Evolutionary conservation across 768 basidiomycete species (phyloP).

Genomic region (Tylopilus cervinicoccineus): DNA sequence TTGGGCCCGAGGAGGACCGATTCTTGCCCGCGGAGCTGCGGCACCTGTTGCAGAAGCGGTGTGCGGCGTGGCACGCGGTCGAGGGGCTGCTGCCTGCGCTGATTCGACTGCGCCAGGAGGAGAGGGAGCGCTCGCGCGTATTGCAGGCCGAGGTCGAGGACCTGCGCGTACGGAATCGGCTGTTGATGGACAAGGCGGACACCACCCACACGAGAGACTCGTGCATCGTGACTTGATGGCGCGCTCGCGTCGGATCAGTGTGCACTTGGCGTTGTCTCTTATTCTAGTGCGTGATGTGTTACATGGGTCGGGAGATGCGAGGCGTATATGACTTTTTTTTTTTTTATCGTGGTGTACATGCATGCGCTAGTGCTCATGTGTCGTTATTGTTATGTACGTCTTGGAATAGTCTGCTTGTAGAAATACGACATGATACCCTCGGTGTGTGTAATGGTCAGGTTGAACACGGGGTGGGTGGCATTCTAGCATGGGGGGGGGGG

Average conservation of each 20-base stretch:
- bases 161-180: constrained; percentile 40
- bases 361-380: not conserved
- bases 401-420: constrained; percentile 56
- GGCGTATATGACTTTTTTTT: too few relatives aligned
- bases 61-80: constrained; percentile 41
- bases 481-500: too few relatives aligned
- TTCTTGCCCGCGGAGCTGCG: constrained; percentile 3
- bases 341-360: too few relatives aligned
- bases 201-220: constrained; percentile 21
- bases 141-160: constrained; percentile 48
- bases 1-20: constrained; percentile 12
- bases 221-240: constrained; percentile 31
- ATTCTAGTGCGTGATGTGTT: too few relatives aligned
- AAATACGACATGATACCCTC: constrained; percentile 69
- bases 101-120: constrained; percentile 41
- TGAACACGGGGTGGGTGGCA: constrained; percentile 77
- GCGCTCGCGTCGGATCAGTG: too few relatives aligned
- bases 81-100: constrained; percentile 41
- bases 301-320: too few relatives aligned
- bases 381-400: constrained; percentile 15
- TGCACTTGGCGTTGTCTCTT: too few relatives aligned
- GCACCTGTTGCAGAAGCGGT: constrained; percentile 22
- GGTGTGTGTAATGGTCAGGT: constrained; percentile 65
- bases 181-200: constrained; percentile 37
- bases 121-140: constrained; percentile 35